Conservation (phyloP, 805 yeast genomes). For the Debaryomyces tyrocola region DNA sequence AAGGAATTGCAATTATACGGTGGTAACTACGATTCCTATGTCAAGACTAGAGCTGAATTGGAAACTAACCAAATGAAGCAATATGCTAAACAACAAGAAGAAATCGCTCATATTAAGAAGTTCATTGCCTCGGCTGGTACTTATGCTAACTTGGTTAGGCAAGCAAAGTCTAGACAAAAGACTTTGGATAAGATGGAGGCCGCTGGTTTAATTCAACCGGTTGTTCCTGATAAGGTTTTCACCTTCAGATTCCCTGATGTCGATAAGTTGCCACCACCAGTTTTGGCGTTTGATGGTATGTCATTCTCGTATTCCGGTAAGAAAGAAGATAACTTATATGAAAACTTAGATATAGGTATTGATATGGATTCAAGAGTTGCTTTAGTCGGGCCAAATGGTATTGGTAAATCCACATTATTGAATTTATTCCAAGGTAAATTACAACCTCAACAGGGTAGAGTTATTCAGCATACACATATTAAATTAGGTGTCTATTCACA, state of each 20-base stretch:
- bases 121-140: conserved; percentile 99
- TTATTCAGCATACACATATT: conserved; percentile 94
- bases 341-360: conserved; percentile 91
- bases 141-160: conserved; percentile 96
- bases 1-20: conserved; percentile 76
- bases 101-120: conserved; percentile 96
- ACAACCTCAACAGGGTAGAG: conserved; percentile 89
- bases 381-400: conserved; percentile 98
- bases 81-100: conserved; percentile 96
- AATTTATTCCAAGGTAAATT: conserved; percentile 96
- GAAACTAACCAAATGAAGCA: conserved; percentile 98
- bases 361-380: conserved; percentile 99
- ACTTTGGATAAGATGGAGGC: conserved; percentile 99
- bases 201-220: conserved; percentile 93
- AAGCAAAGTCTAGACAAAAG: conserved; percentile 99
- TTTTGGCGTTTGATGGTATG: conserved; percentile 92
- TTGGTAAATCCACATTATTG: conserved; percentile 94
- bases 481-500: conserved; percentile 98
- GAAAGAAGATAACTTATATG: conserved; percentile 83
- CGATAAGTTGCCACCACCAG: conserved; percentile 98
- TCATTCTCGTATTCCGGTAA: conserved; percentile 87
- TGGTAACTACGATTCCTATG: conserved; percentile 98
- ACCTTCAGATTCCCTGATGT: conserved; percentile 92
- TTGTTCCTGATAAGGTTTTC: conserved; percentile 89
- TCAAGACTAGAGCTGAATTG: conserved; percentile 89